These are phyloP conservation scores for Lepidium didymum DNA, from an alignment of 345 rosid genomes.

Conservation along the genomic window DNA sequence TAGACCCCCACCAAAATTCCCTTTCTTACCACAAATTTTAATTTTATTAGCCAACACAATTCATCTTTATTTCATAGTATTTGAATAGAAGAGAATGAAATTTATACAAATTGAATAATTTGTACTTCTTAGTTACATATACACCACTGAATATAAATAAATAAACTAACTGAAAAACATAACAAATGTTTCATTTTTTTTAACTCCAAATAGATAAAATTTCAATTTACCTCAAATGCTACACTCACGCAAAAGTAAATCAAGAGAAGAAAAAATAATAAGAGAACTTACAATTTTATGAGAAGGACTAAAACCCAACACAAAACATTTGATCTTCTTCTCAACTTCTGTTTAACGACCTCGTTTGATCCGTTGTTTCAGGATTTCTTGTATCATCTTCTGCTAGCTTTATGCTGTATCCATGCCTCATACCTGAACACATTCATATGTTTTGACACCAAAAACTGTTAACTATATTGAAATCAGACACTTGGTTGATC, in stretches of 20 bases:
- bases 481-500: not conserved
- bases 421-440: constrained; percentile 52
- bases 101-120: constrained; percentile 25
- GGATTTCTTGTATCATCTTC: constrained; percentile 47
- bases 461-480: not conserved
- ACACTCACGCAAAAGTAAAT: not conserved
- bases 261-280: not conserved
- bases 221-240: constrained; percentile 4
- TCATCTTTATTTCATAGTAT: not conserved
- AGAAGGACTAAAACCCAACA: not conserved
- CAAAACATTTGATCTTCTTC: not conserved
- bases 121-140: constrained; percentile 9
- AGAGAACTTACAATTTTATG: constrained; percentile 1
- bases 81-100: not conserved
- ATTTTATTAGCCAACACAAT: not conserved
- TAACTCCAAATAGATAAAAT: constrained; percentile 9
- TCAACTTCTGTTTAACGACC: not conserved
- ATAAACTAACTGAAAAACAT: not conserved
- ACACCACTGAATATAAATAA: constrained; percentile 6
- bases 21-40: not conserved
- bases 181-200: constrained; percentile 10
- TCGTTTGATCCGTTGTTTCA: not conserved
- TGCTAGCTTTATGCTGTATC: constrained; percentile 44
- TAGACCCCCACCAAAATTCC: not conserved
- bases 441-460: not conserved